These are phyloP conservation scores for Leishmania lainsoni DNA, from an alignment of 208 protist genomes.

Conservation along the genomic window DNA sequence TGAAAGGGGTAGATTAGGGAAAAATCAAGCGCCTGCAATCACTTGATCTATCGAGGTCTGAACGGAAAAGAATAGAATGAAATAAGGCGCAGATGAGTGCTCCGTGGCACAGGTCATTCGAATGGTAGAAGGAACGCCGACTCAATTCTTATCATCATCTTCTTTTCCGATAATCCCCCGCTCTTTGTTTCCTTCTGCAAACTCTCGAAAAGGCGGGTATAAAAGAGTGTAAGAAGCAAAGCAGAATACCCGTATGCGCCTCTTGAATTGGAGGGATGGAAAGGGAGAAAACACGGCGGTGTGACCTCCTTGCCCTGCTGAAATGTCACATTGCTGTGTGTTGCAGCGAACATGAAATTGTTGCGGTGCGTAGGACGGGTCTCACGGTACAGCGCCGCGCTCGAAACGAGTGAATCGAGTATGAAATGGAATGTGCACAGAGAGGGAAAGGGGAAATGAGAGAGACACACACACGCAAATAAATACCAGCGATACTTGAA, in stretches of 20 bases:
- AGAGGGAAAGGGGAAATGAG: neutral
- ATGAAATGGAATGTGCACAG: neutral
- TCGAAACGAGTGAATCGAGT: neutral
- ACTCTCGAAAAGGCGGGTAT: neutral
- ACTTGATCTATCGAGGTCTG: neutral
- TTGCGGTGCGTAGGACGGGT: neutral
- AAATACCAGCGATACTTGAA: neutral
- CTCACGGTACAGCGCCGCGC: neutral
- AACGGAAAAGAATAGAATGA: neutral
- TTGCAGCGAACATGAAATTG: neutral
- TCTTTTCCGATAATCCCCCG: neutral
- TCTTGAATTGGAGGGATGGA: neutral
- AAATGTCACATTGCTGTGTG: neutral
- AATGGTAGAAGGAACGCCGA: neutral
- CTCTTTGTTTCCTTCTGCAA: neutral
- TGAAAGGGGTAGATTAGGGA: neutral
- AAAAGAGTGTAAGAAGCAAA: neutral
- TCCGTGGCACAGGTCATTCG: neutral
- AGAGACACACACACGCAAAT: neutral
- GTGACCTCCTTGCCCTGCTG: neutral
- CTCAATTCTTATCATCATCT: neutral
- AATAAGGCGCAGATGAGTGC: neutral
- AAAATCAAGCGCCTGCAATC: neutral
- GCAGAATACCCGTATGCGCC: neutral
- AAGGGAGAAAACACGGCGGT: neutral